A percentile compares a stretch with the other conserved stretches of the same genome.
Evolutionary conservation across 768 basidiomycete species (phyloP).

Genomic region (Boletellus ananiceps): DNA sequence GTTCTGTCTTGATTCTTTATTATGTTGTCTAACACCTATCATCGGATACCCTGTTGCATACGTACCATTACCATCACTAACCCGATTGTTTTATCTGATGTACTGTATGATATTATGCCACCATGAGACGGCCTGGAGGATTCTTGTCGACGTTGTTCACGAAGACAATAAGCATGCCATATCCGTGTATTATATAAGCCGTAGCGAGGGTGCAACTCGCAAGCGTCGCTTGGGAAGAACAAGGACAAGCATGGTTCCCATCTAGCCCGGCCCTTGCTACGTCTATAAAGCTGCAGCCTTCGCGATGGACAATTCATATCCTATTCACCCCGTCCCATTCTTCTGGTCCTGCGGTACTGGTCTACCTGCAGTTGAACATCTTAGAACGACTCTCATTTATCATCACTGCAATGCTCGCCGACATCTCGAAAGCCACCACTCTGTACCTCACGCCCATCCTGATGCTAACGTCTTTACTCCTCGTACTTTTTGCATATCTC

Average conservation of each 20-base stretch:
- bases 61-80: slow-evolving; percentile 30
- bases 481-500: slow-evolving; percentile 64
- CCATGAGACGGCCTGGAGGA: background rate
- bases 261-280: background rate
- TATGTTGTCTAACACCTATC: slow-evolving; percentile 24
- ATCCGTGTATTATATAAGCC: slow-evolving; percentile 1
- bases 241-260: slow-evolving; percentile 14
- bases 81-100: slow-evolving; percentile 23
- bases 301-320: background rate
- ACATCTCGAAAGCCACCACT: slow-evolving; percentile 62
- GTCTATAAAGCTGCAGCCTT: slow-evolving; percentile 15
- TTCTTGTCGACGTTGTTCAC: slow-evolving; percentile 7
- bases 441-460: slow-evolving; percentile 66
- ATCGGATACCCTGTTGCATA: slow-evolving; percentile 36
- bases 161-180: background rate
- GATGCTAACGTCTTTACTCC: slow-evolving; percentile 59
- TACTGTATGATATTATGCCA: slow-evolving; percentile 24
- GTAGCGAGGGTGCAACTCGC: background rate
- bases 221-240: slow-evolving; percentile 4
- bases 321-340: background rate
- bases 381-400: slow-evolving; percentile 21
- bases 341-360: slow-evolving; percentile 19
- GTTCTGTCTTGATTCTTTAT: slow-evolving; percentile 25
- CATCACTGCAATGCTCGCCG: slow-evolving; percentile 52
- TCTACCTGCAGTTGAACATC: slow-evolving; percentile 12